Base-by-base conservation (phyloP, 2,329 filamentous ascomycete genomes). In the Stagonosporopsis cucurbitacearum region DNA sequence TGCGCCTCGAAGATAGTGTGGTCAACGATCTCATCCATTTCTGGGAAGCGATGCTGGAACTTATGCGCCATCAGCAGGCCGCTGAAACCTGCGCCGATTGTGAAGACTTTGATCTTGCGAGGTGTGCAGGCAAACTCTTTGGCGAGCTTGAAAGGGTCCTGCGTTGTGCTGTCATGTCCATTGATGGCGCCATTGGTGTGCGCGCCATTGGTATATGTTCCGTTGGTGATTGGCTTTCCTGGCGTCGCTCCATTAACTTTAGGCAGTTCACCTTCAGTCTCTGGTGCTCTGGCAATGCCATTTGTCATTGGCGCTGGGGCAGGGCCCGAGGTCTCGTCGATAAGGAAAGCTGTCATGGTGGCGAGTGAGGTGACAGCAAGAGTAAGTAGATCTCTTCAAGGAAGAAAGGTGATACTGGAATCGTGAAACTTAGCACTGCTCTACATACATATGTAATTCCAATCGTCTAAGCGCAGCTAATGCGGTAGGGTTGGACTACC, bases 1-100 rank as follows among this genome's bases (percentile, higher is more conserved):
- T 70, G 72, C 7, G 74, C 72, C 53, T 74, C 66, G 28, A 62
- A 62, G 13, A 62, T 48, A 4, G 59, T 62, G 26, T 62, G 59
- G 12, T 62, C 59, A 12, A 62, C 53, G 26, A 70, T 64, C 12
- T 73, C 67, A 44, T 66, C 50, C 48, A 64, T 63, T 22, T 67
- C 66, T 25, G 69, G 58, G 9, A 70, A 70, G 12, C 65, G 60
- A 32, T 76, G 66, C 15, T 72, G 65, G 44, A 74, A 64, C 42
- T 72, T 67, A 50, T 75, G 68, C 20, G 75, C 67, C 40, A 69
- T 67, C 23, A 71, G 69, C 19, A 75, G 65, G 15, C 75, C 74
- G 20, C 70, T 69, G 50, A 75, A 74, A 1, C 74, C 70, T 15
- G 67, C 69, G 28, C 71, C 72, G 13, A 74, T 65, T 13, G 67